phyloP scores from a whole-genome alignment of 345 rosid genomes.

The Salix caprea region DNA sequence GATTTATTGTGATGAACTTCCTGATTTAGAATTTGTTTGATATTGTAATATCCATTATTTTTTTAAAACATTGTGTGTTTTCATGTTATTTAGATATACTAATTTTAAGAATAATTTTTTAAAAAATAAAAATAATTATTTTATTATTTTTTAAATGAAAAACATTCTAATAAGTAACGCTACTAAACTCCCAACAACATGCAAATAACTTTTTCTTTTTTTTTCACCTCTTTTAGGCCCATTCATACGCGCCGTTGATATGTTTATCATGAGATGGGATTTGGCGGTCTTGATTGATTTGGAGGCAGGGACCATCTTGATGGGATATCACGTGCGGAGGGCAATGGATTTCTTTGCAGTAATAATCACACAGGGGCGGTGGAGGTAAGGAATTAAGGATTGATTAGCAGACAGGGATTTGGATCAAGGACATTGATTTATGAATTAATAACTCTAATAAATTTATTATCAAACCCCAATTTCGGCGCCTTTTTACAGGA shows the following conservation, averaged over 20 bases:
- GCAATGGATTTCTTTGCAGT: not conserved
- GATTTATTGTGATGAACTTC: too few species aligned
- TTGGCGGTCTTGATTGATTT: slow-evolving; percentile 3
- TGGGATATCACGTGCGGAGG: slow-evolving; percentile 12
- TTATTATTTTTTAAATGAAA: too few species aligned
- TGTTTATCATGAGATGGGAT: not conserved
- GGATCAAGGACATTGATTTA: not conserved
- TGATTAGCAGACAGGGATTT: not conserved
- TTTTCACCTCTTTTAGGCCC: too few species aligned
- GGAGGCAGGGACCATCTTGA: not conserved
- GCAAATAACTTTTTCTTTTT: too few species aligned
- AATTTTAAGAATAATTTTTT: too few species aligned
- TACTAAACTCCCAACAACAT: too few species aligned
- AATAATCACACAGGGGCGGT: slow-evolving; percentile 11
- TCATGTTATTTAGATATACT: too few species aligned
- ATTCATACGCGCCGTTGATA: not conserved
- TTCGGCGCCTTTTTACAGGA: not conserved
- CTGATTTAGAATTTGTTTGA: too few species aligned
- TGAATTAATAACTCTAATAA: not conserved
- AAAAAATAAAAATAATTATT: too few species aligned
- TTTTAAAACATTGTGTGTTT: too few species aligned
- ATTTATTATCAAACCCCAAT: not conserved
- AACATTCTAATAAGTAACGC: too few species aligned
- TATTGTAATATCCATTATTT: too few species aligned
- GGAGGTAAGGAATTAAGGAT: not conserved